Conservation (phyloP, 192 early-diverging fungal species). For the Rhizoclosmatium globosum region DNA sequence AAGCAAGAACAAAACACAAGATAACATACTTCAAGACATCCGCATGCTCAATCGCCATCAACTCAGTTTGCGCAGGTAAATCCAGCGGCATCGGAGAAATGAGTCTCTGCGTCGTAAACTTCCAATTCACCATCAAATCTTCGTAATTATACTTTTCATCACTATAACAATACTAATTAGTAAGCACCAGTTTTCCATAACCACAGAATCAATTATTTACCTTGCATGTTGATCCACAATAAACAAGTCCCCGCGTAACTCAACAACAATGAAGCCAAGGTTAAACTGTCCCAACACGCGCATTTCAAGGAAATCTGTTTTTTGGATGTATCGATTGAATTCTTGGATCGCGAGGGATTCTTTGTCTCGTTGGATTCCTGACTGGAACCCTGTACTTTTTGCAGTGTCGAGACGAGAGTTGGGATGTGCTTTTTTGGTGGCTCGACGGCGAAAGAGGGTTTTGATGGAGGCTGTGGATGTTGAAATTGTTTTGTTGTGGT, state of each 20-base stretch:
- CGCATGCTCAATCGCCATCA: constrained; percentile 76
- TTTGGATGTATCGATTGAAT: constrained; percentile 63
- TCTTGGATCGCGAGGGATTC: constrained; percentile 18
- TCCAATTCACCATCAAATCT: constrained; percentile 59
- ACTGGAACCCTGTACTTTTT: not conserved
- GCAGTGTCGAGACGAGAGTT: too few relatives aligned
- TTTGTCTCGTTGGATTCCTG: constrained; percentile 8
- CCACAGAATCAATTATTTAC: constrained; percentile 34
- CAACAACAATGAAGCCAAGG: constrained; percentile 89
- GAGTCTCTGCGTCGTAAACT: constrained; percentile 49
- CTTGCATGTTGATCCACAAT: constrained; percentile 98
- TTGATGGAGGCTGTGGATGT: not conserved
- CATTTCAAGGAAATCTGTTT: constrained; percentile 87
- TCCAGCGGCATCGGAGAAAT: constrained; percentile 75
- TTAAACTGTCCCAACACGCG: constrained; percentile 96
- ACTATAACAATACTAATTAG: constrained; percentile 36
- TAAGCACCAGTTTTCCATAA: not conserved
- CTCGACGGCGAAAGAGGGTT: not conserved
- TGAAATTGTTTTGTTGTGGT: not conserved
- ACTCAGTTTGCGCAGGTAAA: constrained; percentile 81
- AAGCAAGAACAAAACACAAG: not conserved
- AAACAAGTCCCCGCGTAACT: constrained; percentile 77
- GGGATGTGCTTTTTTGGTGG: too few relatives aligned
- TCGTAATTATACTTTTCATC: constrained; percentile 99
- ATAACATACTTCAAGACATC: constrained; percentile 63